Base-by-base conservation (phyloP, 2,329 filamentous ascomycete species). In the Aspergillus fischeri region DNA sequence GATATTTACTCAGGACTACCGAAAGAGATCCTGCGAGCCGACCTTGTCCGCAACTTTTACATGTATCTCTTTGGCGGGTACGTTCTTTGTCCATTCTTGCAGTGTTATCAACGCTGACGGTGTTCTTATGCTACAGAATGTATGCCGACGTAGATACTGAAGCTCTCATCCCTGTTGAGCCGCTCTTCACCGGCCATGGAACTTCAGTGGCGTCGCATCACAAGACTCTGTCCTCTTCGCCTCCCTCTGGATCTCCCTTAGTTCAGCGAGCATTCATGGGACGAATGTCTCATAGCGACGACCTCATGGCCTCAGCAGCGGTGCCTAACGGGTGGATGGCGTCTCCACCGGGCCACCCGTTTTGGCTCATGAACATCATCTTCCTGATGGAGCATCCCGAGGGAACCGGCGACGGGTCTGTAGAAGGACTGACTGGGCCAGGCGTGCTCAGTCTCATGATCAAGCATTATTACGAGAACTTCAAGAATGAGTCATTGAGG, bases 281-380 rank as follows among this genome's bases (percentile, higher is more conserved):
- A 7, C 61, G 61, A 9, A 65, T 65, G 63, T 52, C 57, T 17
- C 63, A 56, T 47, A 57, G 49, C 5, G 50, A 49, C 3, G 63
- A 63, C 25, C 32, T 63, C 1, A 53, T 59, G 20, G 55, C 56
- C 3, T 52, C 57, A 20, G 63, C 59, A 25, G 63, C 63, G 21
- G 56, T 65, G 14, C 63, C 63, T 1, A 65, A 65, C 51, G 63
- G 63, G 11, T 65, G 63, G 63, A 65, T 65, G 63, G 63, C 63
- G 5, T 65, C 63, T 0, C 59, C 63, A 0, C 59, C 63, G 0
- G 63, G 63, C n/a, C 63, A 65, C 21, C 63, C 63, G 1, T 65
- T 63, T 51, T 65, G 61, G 61, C 59, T 65, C 2, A 55, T 65
- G 17, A 58, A 61, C 1, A 58, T 60, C n/a, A 54, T 65, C 9